Evolutionary conservation across 805 yeast species (phyloP).

Genomic region (Metschnikowia cubensis): DNA sequence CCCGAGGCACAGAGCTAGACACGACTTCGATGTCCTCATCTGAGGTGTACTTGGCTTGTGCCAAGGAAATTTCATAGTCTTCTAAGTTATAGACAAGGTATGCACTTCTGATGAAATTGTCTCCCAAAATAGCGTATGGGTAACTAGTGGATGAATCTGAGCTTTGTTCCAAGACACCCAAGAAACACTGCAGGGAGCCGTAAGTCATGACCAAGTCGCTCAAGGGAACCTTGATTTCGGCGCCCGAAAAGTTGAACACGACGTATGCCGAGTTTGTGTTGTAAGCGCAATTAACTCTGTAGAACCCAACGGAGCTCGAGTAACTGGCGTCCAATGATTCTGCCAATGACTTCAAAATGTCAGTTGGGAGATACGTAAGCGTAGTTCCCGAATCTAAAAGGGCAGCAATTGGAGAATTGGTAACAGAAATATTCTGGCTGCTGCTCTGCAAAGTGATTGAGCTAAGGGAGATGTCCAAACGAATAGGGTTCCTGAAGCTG

Average conservation of each 20-base stretch:
- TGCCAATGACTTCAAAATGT: slow-evolving; percentile 20
- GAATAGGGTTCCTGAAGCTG: slow-evolving; percentile 30
- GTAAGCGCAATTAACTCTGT: slow-evolving; percentile 13
- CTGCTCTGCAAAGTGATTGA: slow-evolving; percentile 24
- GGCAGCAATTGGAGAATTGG: slow-evolving; percentile 10
- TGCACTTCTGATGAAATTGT: slow-evolving; percentile 57
- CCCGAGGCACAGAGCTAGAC: slow-evolving; percentile 46
- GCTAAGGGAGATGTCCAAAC: slow-evolving; percentile 48
- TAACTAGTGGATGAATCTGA: slow-evolving; percentile 47
- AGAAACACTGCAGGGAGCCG: slow-evolving; percentile 20
- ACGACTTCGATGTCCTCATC: slow-evolving; percentile 46
- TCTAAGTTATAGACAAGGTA: slow-evolving; percentile 66
- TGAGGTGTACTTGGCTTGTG: slow-evolving; percentile 30
- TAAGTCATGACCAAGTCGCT: slow-evolving; percentile 23
- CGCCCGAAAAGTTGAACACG: slow-evolving; percentile 54
- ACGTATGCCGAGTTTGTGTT: slow-evolving; percentile 6
- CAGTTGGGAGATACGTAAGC: slow-evolving; percentile 44
- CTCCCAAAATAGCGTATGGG: slow-evolving; percentile 54
- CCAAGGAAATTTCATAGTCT: slow-evolving; percentile 52
- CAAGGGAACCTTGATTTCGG: slow-evolving; percentile 48
- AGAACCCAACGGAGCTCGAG: slow-evolving; percentile 3
- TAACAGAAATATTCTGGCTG: slow-evolving; percentile 9
- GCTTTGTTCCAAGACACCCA: slow-evolving; percentile 25
- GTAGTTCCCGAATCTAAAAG: slow-evolving; percentile 55
- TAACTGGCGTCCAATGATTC: slow-evolving; percentile 2